Conservation (phyloP, 2,329 filamentous ascomycete genomes). For the Paraconiothyrium brasiliense region DNA sequence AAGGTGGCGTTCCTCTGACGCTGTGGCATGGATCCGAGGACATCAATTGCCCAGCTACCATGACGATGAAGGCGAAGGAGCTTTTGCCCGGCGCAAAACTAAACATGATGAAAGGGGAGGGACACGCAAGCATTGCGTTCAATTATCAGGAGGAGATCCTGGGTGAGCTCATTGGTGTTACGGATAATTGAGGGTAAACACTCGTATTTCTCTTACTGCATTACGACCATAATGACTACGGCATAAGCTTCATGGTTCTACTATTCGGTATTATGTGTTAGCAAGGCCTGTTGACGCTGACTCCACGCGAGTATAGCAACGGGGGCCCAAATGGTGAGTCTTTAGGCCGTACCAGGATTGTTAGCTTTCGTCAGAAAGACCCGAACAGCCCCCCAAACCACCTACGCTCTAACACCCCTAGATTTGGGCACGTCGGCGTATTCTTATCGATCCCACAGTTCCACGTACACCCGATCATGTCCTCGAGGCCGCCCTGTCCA, state of each 20-base stretch:
- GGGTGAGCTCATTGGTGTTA: slow-evolving; percentile 29
- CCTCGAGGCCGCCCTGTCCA: neutral
- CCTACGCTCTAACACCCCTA: neutral
- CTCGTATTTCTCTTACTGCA: neutral
- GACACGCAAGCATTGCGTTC: slow-evolving; percentile 37
- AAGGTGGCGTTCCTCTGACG: slow-evolving; percentile 30
- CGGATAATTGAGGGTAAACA: neutral
- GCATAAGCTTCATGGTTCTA: neutral
- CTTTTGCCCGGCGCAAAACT: slow-evolving; percentile 33
- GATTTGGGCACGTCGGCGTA: neutral
- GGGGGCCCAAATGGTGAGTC: neutral
- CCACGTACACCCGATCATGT: neutral
- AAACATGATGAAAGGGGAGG: slow-evolving; percentile 35
- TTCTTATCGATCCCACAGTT: neutral
- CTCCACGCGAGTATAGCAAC: neutral
- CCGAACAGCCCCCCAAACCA: neutral
- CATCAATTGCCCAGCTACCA: slow-evolving; percentile 34
- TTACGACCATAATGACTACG: neutral
- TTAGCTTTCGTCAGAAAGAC: neutral
- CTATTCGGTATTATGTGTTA: neutral
- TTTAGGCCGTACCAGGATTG: neutral
- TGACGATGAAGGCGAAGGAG: slow-evolving; percentile 36
- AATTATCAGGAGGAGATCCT: slow-evolving; percentile 35
- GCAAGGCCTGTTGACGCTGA: neutral
- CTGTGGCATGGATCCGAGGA: slow-evolving; percentile 49